Base-by-base conservation (phyloP, 75 land plant genomes). In the Pinus albicaulis region DNA sequence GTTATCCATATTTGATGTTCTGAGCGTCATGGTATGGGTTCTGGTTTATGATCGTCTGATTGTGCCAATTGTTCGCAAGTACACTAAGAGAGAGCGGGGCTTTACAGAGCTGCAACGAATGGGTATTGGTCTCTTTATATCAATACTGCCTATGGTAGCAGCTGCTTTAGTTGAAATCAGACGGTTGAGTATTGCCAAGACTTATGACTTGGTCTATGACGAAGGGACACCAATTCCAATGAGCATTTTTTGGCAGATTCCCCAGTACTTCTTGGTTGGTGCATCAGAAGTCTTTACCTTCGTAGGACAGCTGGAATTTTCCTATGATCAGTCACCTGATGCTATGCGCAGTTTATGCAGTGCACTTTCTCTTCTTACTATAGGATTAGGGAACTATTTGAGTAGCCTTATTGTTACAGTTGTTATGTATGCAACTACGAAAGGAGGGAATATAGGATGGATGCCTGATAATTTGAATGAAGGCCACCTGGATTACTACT, bases 251-350 rank as follows among this genome's bases (percentile, higher is more conserved):
- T 92, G 94, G 92, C 94, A 89, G 72, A 77, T 87, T 34, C 95
- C 98, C 7, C 98, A 95, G 73, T 95, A 90, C 60, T 85, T 82
- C 59, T 62, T 95, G 68, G 31, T 95, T 16, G 95, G 98, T 26
- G 85, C 90, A 34, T 80, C 95, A 0, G 98, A 95, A 58, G 81
- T 90, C 17, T 95, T 92, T 71, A 83, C 87, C 7, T 89, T 72
- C 36, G 82, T 92, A 36, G 95, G 98, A 22, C 89, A 89, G 78
- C 63, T 89, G 7, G 95, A 95, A 80, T 95, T 95, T 71, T 92
- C 90, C 80, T 95, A 92, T 53, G 88, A 86, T 25, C 93, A 95
- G 72, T 78, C 93, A 16, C 98, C 98, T 14, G 95, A 95, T 71
- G 93, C 95, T 28, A 92, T 92, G 91, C 81, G 94, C 1, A 88